Percentiles rank a stretch among this genome's conserved stretches.
phyloP scores from a whole-genome alignment of 352 stramenopile species.

The Phytopythium chamaehyphon region DNA sequence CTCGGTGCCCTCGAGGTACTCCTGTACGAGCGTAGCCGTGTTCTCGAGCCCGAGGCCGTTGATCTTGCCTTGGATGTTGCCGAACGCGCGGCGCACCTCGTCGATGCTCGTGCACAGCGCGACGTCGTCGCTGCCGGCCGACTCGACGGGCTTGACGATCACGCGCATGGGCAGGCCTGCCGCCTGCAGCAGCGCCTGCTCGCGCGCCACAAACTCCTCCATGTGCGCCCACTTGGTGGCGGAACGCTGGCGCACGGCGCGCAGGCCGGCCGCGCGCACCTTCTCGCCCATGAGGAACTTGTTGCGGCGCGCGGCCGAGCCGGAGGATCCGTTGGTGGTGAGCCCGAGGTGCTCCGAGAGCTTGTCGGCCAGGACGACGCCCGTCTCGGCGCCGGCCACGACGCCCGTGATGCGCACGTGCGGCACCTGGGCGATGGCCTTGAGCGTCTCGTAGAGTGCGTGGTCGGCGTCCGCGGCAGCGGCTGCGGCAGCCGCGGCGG shows the following conservation, averaged over 20 bases:
- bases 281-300: constrained; percentile 90
- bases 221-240: constrained; percentile 81
- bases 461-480: constrained; percentile 13
- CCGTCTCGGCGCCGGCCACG: constrained; percentile 91
- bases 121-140: constrained; percentile 92
- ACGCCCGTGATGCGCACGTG: constrained; percentile 71
- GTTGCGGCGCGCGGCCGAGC: constrained; percentile 83
- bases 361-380: constrained; percentile 89
- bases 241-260: constrained; percentile 72
- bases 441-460: constrained; percentile 33
- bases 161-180: constrained; percentile 43
- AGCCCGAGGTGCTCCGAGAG: constrained; percentile 87
- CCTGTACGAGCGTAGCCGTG: constrained; percentile 91
- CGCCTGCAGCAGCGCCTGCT: constrained; percentile 30
- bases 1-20: constrained; percentile 93
- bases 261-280: constrained; percentile 60
- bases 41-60: constrained; percentile 86
- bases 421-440: constrained; percentile 25
- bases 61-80: constrained; percentile 89
- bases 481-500: constrained; percentile 20
- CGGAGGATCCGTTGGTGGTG: constrained; percentile 79
- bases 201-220: constrained; percentile 72
- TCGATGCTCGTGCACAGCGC: constrained; percentile 88
- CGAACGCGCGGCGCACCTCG: constrained; percentile 90
- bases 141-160: constrained; percentile 94